These are phyloP conservation scores for Puccinia triticina DNA, from an alignment of 1,284 basidiomycete species.

Conservation along the genomic window DNA sequence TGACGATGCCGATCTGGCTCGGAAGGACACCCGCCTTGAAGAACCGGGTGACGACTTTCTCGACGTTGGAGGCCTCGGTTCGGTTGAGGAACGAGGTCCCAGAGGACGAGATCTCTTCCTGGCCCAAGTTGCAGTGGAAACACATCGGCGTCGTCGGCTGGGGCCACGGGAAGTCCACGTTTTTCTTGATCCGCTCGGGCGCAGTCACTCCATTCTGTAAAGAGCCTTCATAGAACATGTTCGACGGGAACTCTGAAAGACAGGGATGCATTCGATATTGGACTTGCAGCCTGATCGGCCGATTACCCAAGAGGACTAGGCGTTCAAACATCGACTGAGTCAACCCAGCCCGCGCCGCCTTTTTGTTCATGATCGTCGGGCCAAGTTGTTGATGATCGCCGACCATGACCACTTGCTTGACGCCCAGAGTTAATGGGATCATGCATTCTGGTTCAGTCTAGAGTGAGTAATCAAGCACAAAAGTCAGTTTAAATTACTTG, in stretches of 20 bases:
- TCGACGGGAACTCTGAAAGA: constrained; percentile 97
- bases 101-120: constrained; percentile 97
- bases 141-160: constrained; percentile 98
- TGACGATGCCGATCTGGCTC: constrained; percentile 94
- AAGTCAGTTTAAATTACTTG: neutral
- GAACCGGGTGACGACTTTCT: constrained; percentile 99
- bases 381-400: constrained; percentile 98
- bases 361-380: constrained; percentile 99
- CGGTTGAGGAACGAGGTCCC: constrained; percentile 99
- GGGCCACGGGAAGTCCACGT: constrained; percentile 99
- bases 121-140: constrained; percentile 98
- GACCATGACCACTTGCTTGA: constrained; percentile 97
- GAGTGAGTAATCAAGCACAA: neutral
- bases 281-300: constrained; percentile 96
- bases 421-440: constrained; percentile 97
- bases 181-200: constrained; percentile 91
- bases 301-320: constrained; percentile 89
- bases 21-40: constrained; percentile 98
- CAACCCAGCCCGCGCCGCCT: constrained; percentile 93
- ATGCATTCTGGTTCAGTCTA: constrained; percentile 77
- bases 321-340: constrained; percentile 98
- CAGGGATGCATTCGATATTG: constrained; percentile 99
- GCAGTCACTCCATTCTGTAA: constrained; percentile 99
- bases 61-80: constrained; percentile 97
- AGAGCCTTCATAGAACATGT: constrained; percentile 99